phyloP scores from a whole-genome alignment of 106 monocot species.

The Xerophyta viscosa region DNA sequence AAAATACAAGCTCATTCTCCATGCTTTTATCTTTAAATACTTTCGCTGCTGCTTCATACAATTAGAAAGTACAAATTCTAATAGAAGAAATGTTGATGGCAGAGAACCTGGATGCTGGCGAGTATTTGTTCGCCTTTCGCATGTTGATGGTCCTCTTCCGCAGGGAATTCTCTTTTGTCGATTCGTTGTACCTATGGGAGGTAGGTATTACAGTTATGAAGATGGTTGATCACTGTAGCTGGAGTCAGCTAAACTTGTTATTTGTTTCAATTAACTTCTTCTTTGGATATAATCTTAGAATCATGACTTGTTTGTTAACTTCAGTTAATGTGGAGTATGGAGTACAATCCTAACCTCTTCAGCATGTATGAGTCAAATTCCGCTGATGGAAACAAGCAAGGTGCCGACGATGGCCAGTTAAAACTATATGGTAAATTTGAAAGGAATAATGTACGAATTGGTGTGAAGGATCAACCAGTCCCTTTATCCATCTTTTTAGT shows the following conservation, averaged over 20 bases:
- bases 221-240: too few species aligned
- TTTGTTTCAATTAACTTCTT: too few species aligned
- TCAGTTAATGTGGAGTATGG: conserved; percentile 92
- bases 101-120: conserved; percentile 87
- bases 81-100: conserved; percentile 13
- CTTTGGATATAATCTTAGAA: too few species aligned
- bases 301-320: not conserved
- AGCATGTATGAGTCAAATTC: conserved; percentile 30
- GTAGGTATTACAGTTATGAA: conserved; percentile 25
- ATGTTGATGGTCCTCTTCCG: conserved; percentile 99
- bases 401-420: conserved; percentile 14
- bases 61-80: not conserved
- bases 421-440: conserved; percentile 71
- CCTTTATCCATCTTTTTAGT: conserved; percentile 65
- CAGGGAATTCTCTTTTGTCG: conserved; percentile 88
- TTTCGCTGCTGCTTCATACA: too few species aligned
- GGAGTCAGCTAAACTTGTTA: too few species aligned
- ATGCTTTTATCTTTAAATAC: too few species aligned
- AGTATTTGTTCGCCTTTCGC: conserved; percentile 85
- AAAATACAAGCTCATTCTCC: too few species aligned
- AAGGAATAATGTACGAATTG: conserved; percentile 38
- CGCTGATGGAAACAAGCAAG: not conserved
- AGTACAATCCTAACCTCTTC: conserved; percentile 77
- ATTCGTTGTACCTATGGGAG: conserved; percentile 92
- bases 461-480: conserved; percentile 15